Percentiles rank a stretch among this genome's conserved stretches.
These are phyloP conservation scores for Auricularia heimuer DNA, from an alignment of 768 basidiomycete genomes.

Conservation along the genomic window DNA sequence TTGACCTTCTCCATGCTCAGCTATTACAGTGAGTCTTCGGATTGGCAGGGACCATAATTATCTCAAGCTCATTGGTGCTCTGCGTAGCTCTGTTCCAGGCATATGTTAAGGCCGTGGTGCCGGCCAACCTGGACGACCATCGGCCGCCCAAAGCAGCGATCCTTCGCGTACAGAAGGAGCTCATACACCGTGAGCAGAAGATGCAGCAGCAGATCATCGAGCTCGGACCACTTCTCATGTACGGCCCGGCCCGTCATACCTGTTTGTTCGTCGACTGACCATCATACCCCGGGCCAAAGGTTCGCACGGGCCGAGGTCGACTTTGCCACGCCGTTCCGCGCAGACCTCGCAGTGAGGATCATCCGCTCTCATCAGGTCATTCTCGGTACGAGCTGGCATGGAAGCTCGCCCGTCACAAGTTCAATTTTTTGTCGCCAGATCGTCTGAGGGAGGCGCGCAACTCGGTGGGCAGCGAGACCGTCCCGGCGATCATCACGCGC, in stretches of 20 bases:
- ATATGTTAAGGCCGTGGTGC: conserved; percentile 9
- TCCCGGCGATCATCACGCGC: conserved; percentile 11
- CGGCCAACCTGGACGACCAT: conserved; percentile 9
- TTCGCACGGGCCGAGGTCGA: conserved; percentile 18
- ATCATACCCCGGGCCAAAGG: conserved; percentile 6
- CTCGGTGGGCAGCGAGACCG: conserved; percentile 12
- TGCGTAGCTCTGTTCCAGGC: conserved; percentile 10
- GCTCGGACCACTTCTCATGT: conserved; percentile 16
- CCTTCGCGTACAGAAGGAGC: conserved; percentile 12
- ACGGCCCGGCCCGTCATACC: not conserved
- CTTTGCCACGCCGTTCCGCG: conserved; percentile 13
- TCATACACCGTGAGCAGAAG: conserved; percentile 16
- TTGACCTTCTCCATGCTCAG: conserved; percentile 14
- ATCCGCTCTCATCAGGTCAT: conserved; percentile 17
- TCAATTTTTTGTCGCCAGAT: conserved; percentile 2
- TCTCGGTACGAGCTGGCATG: conserved; percentile 8
- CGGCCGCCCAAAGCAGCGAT: conserved; percentile 10
- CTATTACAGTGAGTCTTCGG: conserved; percentile 7
- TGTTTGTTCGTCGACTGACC: not conserved
- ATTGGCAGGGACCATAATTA: not conserved
- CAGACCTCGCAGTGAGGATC: conserved; percentile 7
- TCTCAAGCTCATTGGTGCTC: not conserved
- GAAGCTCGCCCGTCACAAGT: too few species aligned
- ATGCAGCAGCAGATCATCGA: conserved; percentile 17
- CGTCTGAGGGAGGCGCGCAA: conserved; percentile 13